Evolutionary conservation across 495 filamentous ascomycete genomes (phyloP).

Genomic region (Aspergillus leporis): DNA sequence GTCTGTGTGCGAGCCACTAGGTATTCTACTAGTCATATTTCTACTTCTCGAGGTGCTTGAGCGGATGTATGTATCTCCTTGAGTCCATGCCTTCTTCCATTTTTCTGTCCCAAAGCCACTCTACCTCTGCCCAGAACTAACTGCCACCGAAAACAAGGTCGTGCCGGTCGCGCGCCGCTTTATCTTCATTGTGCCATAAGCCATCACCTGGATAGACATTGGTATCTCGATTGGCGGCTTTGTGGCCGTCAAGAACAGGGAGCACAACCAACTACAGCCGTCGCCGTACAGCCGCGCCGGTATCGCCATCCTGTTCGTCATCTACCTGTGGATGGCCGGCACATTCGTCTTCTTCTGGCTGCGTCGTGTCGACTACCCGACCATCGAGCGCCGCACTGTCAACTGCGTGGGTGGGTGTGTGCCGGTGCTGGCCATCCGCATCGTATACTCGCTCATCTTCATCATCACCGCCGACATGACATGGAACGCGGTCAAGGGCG

Average conservation of each 20-base stretch:
- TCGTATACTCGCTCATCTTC: slow-evolving; percentile 21
- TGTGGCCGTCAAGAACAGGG: slow-evolving; percentile 19
- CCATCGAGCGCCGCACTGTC: slow-evolving; percentile 11
- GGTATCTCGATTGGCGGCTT: slow-evolving; percentile 26
- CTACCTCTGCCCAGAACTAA: neutral
- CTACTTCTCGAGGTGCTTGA: slow-evolving; percentile 18
- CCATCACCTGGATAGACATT: slow-evolving; percentile 27
- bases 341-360: slow-evolving; percentile 18
- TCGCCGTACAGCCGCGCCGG: slow-evolving; percentile 25
- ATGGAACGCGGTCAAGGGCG: slow-evolving; percentile 22
- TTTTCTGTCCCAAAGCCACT: too few species aligned
- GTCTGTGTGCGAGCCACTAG: slow-evolving; percentile 24
- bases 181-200: slow-evolving; percentile 20
- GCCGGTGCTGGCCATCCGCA: too few species aligned
- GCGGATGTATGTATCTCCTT: slow-evolving; percentile 11
- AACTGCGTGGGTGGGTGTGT: too few species aligned
- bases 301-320: slow-evolving; percentile 26
- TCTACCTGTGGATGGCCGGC: slow-evolving; percentile 23
- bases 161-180: slow-evolving; percentile 9
- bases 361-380: slow-evolving; percentile 11
- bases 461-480: slow-evolving; percentile 20
- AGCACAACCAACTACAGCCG: slow-evolving; percentile 14
- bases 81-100: too few species aligned
- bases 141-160: slow-evolving; percentile 18
- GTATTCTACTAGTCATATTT: slow-evolving; percentile 22